These are phyloP conservation scores for Aureobasidium namibiae DNA, from an alignment of 2,329 filamentous ascomycete genomes.

Conservation along the genomic window DNA sequence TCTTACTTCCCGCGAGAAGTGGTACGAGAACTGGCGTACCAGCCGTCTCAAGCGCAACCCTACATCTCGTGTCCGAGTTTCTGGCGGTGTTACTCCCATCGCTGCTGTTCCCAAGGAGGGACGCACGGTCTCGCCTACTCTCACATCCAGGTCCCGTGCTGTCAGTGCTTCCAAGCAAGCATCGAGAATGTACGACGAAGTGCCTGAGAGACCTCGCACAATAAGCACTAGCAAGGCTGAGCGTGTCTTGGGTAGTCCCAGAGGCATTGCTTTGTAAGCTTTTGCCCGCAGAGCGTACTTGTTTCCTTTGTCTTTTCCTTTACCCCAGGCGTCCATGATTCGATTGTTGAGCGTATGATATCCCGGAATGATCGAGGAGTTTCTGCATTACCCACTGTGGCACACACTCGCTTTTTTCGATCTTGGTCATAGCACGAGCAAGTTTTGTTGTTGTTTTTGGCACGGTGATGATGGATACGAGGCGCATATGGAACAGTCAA, in stretches of 20 bases:
- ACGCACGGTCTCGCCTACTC: conserved; percentile 8
- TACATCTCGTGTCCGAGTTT: conserved; percentile 20
- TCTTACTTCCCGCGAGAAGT: conserved; percentile 81
- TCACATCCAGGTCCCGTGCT: conserved; percentile 6
- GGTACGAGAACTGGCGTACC: conserved; percentile 94
- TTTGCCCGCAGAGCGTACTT: background rate
- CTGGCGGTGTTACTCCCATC: conserved; percentile 29
- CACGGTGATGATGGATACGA: background rate
- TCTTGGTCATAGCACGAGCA: background rate
- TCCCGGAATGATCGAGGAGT: background rate
- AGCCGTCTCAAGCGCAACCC: conserved; percentile 34
- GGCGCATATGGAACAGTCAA: background rate
- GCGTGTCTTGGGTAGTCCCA: conserved; percentile 8
- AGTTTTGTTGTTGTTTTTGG: background rate
- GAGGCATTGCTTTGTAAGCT: conserved; percentile 1
- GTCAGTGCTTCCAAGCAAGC: background rate
- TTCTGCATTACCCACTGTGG: background rate
- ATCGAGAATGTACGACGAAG: background rate
- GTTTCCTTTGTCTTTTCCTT: background rate
- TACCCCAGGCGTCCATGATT: background rate
- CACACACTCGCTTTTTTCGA: background rate
- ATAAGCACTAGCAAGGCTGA: conserved; percentile 10
- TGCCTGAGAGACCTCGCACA: background rate
- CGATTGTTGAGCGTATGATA: conserved; percentile 3
- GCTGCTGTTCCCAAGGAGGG: conserved; percentile 26